Conservation (phyloP, 1,284 basidiomycete species). For the Paramarasmius palmivorus region DNA sequence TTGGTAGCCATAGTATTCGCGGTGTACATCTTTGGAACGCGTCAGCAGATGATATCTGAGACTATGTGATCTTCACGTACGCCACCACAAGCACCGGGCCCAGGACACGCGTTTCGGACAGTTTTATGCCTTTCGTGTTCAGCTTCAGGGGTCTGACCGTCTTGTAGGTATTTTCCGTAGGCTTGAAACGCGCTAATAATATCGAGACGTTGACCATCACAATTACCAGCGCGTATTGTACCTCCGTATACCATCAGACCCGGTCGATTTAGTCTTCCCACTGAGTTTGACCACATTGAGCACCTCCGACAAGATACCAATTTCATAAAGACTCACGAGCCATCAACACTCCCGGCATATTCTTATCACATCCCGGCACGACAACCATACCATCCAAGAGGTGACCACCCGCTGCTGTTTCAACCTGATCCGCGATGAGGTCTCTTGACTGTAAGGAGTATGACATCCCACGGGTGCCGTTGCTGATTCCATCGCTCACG, state of each 20-base stretch:
- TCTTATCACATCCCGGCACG: conserved; percentile 96
- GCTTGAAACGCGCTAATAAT: conserved; percentile 95
- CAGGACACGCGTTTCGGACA: conserved; percentile 90
- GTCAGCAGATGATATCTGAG: conserved; percentile 23
- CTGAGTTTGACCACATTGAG: conserved; percentile 38
- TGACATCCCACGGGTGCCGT: conserved; percentile 92
- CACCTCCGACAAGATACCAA: conserved; percentile 18
- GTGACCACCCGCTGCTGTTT: conserved; percentile 95
- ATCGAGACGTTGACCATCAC: conserved; percentile 84
- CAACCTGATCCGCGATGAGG: conserved; percentile 95
- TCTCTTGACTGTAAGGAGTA: conserved; percentile 96
- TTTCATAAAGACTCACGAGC: conserved; percentile 64
- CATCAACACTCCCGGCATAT: conserved; percentile 96
- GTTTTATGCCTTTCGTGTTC: conserved; percentile 83
- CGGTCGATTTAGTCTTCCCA: conserved; percentile 92
- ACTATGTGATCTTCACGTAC: conserved; percentile 45
- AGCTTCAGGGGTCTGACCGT: conserved; percentile 82
- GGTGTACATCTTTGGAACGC: conserved; percentile 78
- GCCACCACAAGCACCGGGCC: conserved; percentile 94
- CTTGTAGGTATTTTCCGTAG: conserved; percentile 90
- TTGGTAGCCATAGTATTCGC: conserved; percentile 97
- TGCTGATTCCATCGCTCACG: conserved; percentile 97
- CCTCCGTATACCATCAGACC: conserved; percentile 98
- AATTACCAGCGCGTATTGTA: conserved; percentile 88
- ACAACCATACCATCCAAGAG: conserved; percentile 99